Evolutionary conservation across 768 basidiomycete genomes (phyloP).

Genomic region (Stropharia rugosoannulata): DNA sequence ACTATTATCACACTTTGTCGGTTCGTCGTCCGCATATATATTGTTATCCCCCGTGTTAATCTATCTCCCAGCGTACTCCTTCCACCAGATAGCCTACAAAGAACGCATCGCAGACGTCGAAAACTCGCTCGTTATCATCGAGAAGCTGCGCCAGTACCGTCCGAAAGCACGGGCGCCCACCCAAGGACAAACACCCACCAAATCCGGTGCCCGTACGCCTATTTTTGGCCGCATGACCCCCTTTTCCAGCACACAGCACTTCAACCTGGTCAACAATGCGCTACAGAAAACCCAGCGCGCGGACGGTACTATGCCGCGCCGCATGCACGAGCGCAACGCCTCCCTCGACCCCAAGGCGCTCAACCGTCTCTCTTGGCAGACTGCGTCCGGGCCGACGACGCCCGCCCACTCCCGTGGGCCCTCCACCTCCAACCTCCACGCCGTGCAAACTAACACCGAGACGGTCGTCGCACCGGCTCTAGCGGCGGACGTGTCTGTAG

Average conservation of each 20-base stretch:
- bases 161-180: constrained; percentile 36
- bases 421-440: no score
- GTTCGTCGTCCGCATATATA: constrained; percentile 18
- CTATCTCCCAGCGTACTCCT: constrained; percentile 54
- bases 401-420: not conserved
- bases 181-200: constrained; percentile 18
- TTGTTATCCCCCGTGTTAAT: not conserved
- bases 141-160: constrained; percentile 64
- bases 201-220: constrained; percentile 44
- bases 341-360: not conserved
- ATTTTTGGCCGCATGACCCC: constrained; percentile 30
- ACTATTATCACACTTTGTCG: constrained; percentile 69
- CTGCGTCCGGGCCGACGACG: not conserved
- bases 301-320: not conserved
- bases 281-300: constrained; percentile 17
- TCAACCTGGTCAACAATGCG: constrained; percentile 31
- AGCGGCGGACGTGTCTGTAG: constrained; percentile 9
- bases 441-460: not conserved
- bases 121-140: constrained; percentile 56
- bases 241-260: constrained; percentile 48
- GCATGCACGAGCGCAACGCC: not conserved
- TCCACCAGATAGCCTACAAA: constrained; percentile 75
- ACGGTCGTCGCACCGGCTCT: not conserved
- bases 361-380: constrained; percentile 6
- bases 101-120: constrained; percentile 66